Conservation (phyloP, 1,139 yeast species). For the Hansenula sp. region DNA sequence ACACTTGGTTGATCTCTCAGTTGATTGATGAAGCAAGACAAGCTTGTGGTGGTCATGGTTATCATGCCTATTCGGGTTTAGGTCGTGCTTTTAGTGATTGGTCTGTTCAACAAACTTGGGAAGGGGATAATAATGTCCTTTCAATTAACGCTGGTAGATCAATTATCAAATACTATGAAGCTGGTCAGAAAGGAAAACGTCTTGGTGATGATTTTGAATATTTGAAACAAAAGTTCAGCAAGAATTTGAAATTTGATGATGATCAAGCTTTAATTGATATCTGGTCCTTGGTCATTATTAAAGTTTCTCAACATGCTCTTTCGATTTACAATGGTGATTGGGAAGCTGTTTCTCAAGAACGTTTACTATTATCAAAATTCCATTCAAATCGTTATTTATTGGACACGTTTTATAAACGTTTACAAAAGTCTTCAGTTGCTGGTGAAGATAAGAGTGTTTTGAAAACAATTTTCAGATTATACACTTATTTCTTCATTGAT, state of each 20-base stretch:
- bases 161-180: conserved; percentile 42
- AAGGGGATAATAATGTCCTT: conserved; percentile 87
- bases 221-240: conserved; percentile 25
- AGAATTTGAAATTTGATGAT: conserved; percentile 27
- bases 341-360: conserved; percentile 35
- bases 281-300: conserved; percentile 38
- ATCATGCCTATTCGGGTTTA: conserved; percentile 82
- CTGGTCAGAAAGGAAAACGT: conserved; percentile 20
- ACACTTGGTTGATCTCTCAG: conserved; percentile 80
- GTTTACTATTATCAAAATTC: conserved; percentile 54
- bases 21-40: conserved; percentile 86
- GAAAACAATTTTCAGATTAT: conserved; percentile 49
- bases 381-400: conserved; percentile 41
- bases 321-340: conserved; percentile 29
- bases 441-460: conserved; percentile 34
- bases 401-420: conserved; percentile 32
- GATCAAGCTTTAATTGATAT: conserved; percentile 38
- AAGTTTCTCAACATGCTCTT: conserved; percentile 36
- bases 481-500: conserved; percentile 71
- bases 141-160: conserved; percentile 82
- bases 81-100: conserved; percentile 86
- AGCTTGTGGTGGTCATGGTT: conserved; percentile 95
- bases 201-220: conserved; percentile 27
- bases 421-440: conserved; percentile 21
- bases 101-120: conserved; percentile 97